Conservation (phyloP, 2,329 filamentous ascomycete genomes). For the Talaromyces pinophilus region DNA sequence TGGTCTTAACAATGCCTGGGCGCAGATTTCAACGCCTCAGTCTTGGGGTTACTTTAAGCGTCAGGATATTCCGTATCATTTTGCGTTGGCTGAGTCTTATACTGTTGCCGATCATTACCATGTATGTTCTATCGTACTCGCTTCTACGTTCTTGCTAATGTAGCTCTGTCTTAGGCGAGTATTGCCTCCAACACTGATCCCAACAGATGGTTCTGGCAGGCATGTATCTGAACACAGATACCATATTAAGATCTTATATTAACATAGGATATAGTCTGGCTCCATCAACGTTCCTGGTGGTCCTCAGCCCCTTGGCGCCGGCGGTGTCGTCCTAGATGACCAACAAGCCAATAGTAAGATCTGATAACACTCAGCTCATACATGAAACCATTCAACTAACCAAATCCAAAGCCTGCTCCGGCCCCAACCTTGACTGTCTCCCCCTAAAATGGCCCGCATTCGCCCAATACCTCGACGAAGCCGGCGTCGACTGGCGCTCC, state of each 20-base stretch:
- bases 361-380: background rate
- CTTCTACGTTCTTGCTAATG: background rate
- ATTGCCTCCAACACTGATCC: conserved; percentile 21
- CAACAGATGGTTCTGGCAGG: conserved; percentile 20
- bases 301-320: conserved; percentile 13
- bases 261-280: background rate
- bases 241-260: background rate
- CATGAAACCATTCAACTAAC: background rate
- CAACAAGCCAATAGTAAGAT: conserved; percentile 13
- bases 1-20: conserved; percentile 18
- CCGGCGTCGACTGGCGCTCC: conserved; percentile 54
- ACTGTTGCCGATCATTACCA: conserved; percentile 20
- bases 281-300: conserved; percentile 20
- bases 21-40: conserved; percentile 7
- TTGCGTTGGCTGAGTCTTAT: conserved; percentile 19
- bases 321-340: conserved; percentile 20
- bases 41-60: conserved; percentile 22
- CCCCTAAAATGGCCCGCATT: conserved; percentile 57
- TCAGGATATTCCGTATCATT: conserved; percentile 19
- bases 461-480: conserved; percentile 52
- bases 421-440: conserved; percentile 52
- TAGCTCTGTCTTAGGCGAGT: background rate
- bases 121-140: background rate
- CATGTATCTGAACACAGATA: background rate
- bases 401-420: conserved; percentile 44